Base-by-base conservation (phyloP, 1,284 basidiomycete genomes). In the Sanguinoderma infundibulare region DNA sequence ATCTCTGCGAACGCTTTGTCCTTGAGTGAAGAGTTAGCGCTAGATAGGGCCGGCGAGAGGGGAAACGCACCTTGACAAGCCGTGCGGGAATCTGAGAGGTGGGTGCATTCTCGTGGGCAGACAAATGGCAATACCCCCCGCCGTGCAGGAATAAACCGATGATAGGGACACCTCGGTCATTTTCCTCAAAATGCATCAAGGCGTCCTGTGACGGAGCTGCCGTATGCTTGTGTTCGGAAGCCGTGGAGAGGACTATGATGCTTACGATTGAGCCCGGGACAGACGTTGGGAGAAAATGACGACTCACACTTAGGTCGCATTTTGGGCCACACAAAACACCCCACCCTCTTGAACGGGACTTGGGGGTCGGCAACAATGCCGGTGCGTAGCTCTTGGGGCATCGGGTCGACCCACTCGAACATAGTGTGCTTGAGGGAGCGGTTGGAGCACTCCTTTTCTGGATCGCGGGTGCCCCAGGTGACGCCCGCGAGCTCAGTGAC, bases 51-150 rank as follows among this genome's bases (percentile, higher is more conserved):
- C 2, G 3, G 3, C 7, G 17, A 53, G 17, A 52, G 1, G 8
- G n/a, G 15, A 7, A 15, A 44, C 68, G 3, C 36, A 74, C 75
- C 67, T 79, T 74, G 44, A 82, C 75, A 8, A 83, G 65, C 20
- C 79, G 74, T 30, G 79, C 72, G 17, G 82, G 82, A 50, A 84
- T 80, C 56, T 79, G 74, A 1, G 81, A 83, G 9, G 82, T 82
- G n/a, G 76, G 69, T 42, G 79, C 73, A 1, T 69, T 73, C 68
- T 84, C 82, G 55, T 83, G 81, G 0, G 81, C 83, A 24, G 82
- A 83, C 81, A 83, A 83, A 58, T 84, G 83, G 59, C 80, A 83
- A 60, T 83, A 84, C 7, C 82, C 83, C 28, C 83, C 82, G 20
- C 83, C 82, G 53, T 84, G 83, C 68, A 83, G 74, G 70, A 80